Evolutionary conservation across 345 rosid genomes (phyloP).

Genomic region (Gossypium anomalum): DNA sequence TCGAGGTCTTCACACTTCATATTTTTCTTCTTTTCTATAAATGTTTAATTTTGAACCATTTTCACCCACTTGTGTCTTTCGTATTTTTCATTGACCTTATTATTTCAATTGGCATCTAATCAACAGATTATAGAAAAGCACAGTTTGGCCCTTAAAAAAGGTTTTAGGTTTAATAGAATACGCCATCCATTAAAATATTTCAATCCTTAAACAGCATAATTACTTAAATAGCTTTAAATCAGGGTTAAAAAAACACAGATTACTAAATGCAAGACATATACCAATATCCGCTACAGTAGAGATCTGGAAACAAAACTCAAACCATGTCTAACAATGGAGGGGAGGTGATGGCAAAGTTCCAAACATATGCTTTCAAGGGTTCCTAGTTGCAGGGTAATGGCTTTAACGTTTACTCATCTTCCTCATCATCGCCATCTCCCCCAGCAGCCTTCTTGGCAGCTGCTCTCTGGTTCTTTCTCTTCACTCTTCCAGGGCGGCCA

Average conservation of each 20-base stretch:
- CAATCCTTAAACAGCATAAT: not conserved
- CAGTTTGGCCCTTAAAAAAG: no score
- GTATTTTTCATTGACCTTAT: no score
- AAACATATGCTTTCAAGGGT: not conserved
- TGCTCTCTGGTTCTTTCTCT: constrained; percentile 1
- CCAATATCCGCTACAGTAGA: constrained; percentile 13
- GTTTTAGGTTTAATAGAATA: no score
- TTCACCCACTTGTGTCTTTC: no score
- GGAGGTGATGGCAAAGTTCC: not conserved
- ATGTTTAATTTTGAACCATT: no score
- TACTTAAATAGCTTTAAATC: not conserved
- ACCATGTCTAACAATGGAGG: not conserved
- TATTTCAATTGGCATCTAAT: no score
- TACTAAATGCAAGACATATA: constrained; percentile 5
- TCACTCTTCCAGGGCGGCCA: not conserved
- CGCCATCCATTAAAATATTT: not conserved
- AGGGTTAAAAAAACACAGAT: not conserved
- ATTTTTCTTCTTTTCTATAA: no score
- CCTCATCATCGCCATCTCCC: not conserved
- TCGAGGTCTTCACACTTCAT: no score
- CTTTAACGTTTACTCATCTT: not conserved
- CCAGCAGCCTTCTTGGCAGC: not conserved
- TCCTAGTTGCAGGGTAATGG: not conserved
- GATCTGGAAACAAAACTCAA: not conserved
- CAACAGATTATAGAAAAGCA: no score